A percentile compares a stretch with the other conserved stretches of the same genome.
These are phyloP conservation scores for Debaryomyces maramus DNA, from an alignment of 805 yeast genomes.

Conservation along the genomic window DNA sequence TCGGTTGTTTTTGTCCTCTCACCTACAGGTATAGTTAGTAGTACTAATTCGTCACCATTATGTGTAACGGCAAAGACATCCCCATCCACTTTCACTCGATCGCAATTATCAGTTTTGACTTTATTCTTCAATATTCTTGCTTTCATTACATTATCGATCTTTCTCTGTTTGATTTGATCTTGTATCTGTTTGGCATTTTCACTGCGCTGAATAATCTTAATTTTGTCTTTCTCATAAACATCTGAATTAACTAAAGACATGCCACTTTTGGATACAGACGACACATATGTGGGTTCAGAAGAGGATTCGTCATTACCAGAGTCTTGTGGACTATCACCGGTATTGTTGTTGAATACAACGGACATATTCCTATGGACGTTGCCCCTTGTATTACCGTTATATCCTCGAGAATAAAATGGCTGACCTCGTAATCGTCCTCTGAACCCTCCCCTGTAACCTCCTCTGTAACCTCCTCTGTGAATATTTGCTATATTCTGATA, in stretches of 20 bases:
- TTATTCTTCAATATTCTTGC: slow-evolving; percentile 29
- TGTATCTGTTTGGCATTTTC: slow-evolving; percentile 5
- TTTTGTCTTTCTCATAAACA: slow-evolving; percentile 32
- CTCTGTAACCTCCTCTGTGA: slow-evolving; percentile 10
- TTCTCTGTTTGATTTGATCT: slow-evolving; percentile 15
- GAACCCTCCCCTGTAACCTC: slow-evolving; percentile 10
- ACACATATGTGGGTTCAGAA: slow-evolving; percentile 14
- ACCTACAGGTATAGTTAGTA: slow-evolving; percentile 27
- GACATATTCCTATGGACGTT: slow-evolving; percentile 25
- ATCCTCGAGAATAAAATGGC: too few relatives aligned
- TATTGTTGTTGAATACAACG: slow-evolving; percentile 23
- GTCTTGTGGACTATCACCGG: slow-evolving; percentile 2
- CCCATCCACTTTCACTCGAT: slow-evolving; percentile 44
- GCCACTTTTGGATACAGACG: slow-evolving; percentile 34
- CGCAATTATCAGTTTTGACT: slow-evolving; percentile 42
- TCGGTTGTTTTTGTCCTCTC: slow-evolving; percentile 14
- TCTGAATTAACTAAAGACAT: slow-evolving; percentile 39
- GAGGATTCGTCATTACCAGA: background rate
- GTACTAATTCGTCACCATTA: slow-evolving; percentile 41
- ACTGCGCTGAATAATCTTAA: slow-evolving; percentile 10
- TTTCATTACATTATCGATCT: slow-evolving; percentile 11
- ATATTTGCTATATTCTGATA: slow-evolving; percentile 1
- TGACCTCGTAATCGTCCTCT: slow-evolving; percentile 1
- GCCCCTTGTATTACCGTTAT: slow-evolving; percentile 1
- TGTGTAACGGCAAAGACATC: slow-evolving; percentile 44